phyloP scores from a whole-genome alignment of 2,329 filamentous ascomycete species.

The Elsinoe necatrix region DNA sequence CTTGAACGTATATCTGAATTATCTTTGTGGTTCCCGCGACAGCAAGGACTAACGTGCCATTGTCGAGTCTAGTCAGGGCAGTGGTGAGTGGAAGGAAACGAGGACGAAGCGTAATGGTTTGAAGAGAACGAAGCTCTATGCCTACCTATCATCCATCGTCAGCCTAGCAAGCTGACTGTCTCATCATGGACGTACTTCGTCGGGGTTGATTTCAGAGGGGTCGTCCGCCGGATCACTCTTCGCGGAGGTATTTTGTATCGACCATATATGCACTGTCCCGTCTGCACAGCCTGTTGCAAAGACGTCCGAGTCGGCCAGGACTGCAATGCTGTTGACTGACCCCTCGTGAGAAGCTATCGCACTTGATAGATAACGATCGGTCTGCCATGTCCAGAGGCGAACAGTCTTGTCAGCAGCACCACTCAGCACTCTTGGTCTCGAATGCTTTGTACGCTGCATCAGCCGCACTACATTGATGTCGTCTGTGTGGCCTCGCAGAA shows the following conservation, averaged over 20 bases:
- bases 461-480: slow-evolving; percentile 79
- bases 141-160: slow-evolving; percentile 18
- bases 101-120: slow-evolving; percentile 64
- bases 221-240: background rate
- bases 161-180: background rate
- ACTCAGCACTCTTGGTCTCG: slow-evolving; percentile 56
- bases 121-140: slow-evolving; percentile 44
- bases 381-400: slow-evolving; percentile 47
- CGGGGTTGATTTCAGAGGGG: background rate
- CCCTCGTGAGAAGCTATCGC: slow-evolving; percentile 49
- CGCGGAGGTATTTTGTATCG: slow-evolving; percentile 32
- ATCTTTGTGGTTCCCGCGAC: slow-evolving; percentile 74
- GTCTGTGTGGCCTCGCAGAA: slow-evolving; percentile 65
- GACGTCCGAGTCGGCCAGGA: slow-evolving; percentile 37
- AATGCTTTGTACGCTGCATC: slow-evolving; percentile 46
- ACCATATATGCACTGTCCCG: slow-evolving; percentile 60
- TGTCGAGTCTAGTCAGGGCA: slow-evolving; percentile 54
- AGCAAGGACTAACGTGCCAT: slow-evolving; percentile 52
- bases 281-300: slow-evolving; percentile 57
- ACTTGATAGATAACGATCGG: background rate
- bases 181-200: background rate
- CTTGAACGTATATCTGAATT: slow-evolving; percentile 70
- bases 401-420: slow-evolving; percentile 75
- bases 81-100: slow-evolving; percentile 75
- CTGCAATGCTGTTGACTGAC: slow-evolving; percentile 59